Evolutionary conservation across 257 asterid genomes (phyloP).

Genomic region (Prunella vulgaris): DNA sequence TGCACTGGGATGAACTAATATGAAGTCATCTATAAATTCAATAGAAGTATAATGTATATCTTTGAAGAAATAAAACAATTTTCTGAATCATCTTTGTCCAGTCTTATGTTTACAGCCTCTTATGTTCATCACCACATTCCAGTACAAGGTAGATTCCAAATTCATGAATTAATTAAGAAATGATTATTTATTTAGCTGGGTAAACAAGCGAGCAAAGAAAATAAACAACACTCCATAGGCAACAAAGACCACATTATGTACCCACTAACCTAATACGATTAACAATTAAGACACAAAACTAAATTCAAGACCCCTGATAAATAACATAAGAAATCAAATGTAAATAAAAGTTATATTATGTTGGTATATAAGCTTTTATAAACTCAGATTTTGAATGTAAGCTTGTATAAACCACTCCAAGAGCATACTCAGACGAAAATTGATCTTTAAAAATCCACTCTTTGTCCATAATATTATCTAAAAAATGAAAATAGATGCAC

Average conservation of each 20-base stretch:
- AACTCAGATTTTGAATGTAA: too few species aligned
- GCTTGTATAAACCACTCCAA: too few species aligned
- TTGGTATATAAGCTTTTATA: too few species aligned
- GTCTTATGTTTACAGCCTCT: constrained; percentile 1
- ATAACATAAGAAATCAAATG: too few species aligned
- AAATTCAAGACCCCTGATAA: background rate
- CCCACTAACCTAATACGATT: background rate
- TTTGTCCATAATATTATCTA: too few species aligned
- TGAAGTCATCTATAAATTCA: background rate
- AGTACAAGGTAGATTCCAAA: too few species aligned
- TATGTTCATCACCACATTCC: constrained; percentile 7
- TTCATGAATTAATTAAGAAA: background rate
- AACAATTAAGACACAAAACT: background rate
- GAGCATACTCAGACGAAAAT: too few species aligned
- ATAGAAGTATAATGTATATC: background rate
- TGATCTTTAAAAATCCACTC: too few species aligned
- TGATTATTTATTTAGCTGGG: too few species aligned
- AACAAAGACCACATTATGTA: background rate
- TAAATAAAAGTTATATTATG: too few species aligned
- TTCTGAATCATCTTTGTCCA: background rate
- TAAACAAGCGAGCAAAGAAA: background rate
- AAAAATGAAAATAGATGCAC: too few species aligned
- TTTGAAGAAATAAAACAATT: background rate
- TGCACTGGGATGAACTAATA: background rate
- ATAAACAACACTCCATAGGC: background rate